Conservation (phyloP, 1,284 basidiomycete species). For the Psilocybe mexicana region DNA sequence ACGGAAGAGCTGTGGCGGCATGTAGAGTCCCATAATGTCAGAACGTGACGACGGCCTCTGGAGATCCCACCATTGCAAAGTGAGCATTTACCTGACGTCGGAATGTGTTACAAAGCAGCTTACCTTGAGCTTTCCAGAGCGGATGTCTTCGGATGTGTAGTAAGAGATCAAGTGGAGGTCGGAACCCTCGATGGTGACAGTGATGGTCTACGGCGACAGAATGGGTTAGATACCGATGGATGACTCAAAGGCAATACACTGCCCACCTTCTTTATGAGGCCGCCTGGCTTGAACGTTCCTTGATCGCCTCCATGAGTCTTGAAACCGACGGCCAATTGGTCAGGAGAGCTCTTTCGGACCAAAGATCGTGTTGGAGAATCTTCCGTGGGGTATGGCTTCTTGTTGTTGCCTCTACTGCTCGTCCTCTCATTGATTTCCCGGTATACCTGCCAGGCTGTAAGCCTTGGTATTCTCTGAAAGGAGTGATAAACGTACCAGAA, state of each 20-base stretch:
- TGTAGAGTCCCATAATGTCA: constrained; percentile 65
- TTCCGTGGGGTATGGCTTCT: constrained; percentile 44
- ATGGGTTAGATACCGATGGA: not conserved
- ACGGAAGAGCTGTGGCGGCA: constrained; percentile 69
- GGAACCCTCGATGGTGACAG: constrained; percentile 71
- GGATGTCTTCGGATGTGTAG: constrained; percentile 76
- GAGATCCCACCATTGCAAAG: not conserved
- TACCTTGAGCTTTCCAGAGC: constrained; percentile 58
- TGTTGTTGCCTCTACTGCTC: constrained; percentile 48
- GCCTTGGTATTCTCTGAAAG: not conserved
- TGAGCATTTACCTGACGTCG: not conserved
- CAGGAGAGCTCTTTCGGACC: constrained; percentile 38
- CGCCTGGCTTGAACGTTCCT: constrained; percentile 68
- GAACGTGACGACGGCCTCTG: constrained; percentile 59
- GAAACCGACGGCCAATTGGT: constrained; percentile 37
- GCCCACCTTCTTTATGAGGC: constrained; percentile 71
- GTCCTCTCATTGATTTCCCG: constrained; percentile 69
- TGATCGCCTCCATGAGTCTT: constrained; percentile 45
- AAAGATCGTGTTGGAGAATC: constrained; percentile 38
- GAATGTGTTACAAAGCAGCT: constrained; percentile 5
- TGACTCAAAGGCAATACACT: not conserved
- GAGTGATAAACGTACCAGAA: constrained; percentile 52
- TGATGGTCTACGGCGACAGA: constrained; percentile 61
- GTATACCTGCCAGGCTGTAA: constrained; percentile 53
- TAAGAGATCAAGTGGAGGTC: constrained; percentile 82